Evolutionary conservation across 2,329 filamentous ascomycete species (phyloP).

Genomic region (Colletotrichum sp.): DNA sequence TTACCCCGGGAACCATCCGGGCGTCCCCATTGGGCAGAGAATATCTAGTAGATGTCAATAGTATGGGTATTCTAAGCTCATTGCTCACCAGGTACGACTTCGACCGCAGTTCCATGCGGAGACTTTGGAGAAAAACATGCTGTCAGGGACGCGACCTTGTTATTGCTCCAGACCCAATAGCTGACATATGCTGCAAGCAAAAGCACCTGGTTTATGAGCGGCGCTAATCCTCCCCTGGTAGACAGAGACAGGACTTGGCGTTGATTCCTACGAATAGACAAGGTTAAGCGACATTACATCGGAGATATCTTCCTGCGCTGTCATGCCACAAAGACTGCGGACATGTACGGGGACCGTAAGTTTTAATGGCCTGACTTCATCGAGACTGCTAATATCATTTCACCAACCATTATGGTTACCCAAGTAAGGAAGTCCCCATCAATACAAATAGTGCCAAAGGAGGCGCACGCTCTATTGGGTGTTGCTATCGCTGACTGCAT

Average conservation of each 20-base stretch:
- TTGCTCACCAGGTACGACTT: background rate
- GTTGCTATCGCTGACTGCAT: background rate
- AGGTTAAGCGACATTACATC: background rate
- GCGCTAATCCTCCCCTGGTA: background rate
- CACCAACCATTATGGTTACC: background rate
- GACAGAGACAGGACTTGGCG: background rate
- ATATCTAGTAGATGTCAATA: background rate
- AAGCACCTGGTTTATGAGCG: background rate
- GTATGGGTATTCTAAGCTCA: background rate
- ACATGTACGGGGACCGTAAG: background rate
- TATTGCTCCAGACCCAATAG: background rate
- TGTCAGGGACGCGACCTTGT: background rate
- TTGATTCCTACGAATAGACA: background rate
- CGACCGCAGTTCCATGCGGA: background rate
- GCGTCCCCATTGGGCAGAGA: background rate
- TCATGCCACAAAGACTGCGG: background rate
- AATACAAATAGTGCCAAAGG: fast-evolving
- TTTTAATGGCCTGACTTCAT: background rate
- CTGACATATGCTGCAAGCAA: background rate
- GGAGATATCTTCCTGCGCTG: background rate
- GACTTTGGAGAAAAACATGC: background rate
- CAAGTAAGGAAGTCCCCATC: background rate
- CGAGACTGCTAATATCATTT: fast-evolving
- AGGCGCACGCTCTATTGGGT: fast-evolving
- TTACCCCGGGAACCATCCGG: background rate